Evolutionary conservation across 352 stramenopile species (phyloP), one percentile per base, ranked within the genome.

Genomic region (Globisporangium lucens): DNA sequence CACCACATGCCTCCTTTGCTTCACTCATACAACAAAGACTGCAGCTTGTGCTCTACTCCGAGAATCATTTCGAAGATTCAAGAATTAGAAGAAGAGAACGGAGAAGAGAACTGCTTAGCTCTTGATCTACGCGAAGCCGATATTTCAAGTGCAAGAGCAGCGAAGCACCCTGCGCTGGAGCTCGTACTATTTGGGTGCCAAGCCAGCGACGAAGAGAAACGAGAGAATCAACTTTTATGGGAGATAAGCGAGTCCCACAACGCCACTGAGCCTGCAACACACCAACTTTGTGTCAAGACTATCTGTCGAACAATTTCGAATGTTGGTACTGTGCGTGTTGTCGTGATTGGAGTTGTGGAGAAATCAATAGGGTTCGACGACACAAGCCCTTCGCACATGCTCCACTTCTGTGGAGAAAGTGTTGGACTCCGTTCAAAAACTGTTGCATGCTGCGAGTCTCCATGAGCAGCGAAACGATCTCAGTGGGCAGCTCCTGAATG

Each of bases 21-120:
- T 46, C 46, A 58, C 20, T 65, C 46, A 10, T 65, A 29, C 60
- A 58, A 24, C 5, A 46, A 27, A 4, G 30, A 65, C 22, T 65
- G 60, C 46, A 36, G 29, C 2, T 12, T 17, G 29, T 65, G 60
- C 46, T 43, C 22, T 4, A 24, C 29, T 27, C 13, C 30, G 20
- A 22, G 3, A 17, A 35, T 29, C 20, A 2, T 35, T 12, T 22
- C 22, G 9, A 30, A 33, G 5, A 1, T 65, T 22, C 43, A 65
- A 4, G 60, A 57, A 15, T 17, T 65, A 17, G 46, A 30, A 12
- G 24, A 65, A 4, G 60, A 65, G 17, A 57, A 41, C 3, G 43
- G 29, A 17, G 60, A 30, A 4, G 20, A 4, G 27, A 15, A 12
- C 5, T 41, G 43, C 33, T 24, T 65, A n/a, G 10, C 5, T 33